Base-by-base conservation (phyloP, 1,139 yeast genomes). In the Scheffersomyces illinoinensis region DNA sequence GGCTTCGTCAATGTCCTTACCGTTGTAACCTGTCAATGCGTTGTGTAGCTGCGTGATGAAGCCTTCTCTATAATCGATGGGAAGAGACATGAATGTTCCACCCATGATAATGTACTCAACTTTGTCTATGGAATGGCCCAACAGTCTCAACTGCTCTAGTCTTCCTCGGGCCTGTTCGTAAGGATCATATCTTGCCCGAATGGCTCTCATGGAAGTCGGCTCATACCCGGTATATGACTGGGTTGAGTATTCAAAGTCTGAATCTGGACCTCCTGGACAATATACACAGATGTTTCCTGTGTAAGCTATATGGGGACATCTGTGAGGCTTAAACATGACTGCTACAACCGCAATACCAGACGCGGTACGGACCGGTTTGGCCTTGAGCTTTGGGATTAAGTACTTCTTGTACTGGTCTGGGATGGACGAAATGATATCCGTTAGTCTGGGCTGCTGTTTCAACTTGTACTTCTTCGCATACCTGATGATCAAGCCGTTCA, bases 251-350 rank as follows among this genome's bases (percentile, higher is more conserved):
- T 95, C 99, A 71, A 95, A 95, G 76, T 95, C 99, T 1, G 97
- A 90, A 73, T 95, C 99, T 1, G 99, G 99, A 1, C 99, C 99
- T 60, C 99, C 99, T 4, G 99, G 99, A 77, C 99, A 95, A 73
- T 95, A 95, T 18, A 95, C 99, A 81, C 99, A 95, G 62, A 95
- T 95, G 70, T 95, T 95, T 61, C 99, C 99, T 0, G 99, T 95
- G 73, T 95, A 96, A 46, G 99, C 98, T 69, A 95, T 96, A 74
- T 95, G 99, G 46, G 99, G 99, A 77, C 99, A 95, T 78, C 99
- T 85, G 75, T 95, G 99, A 3, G 99, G 99, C 74, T 95, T 96
- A 78, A 98, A 95, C 98, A 96, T 95, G 48, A 96, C 98, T 0
- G 99, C 99, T 55, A 95, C 99, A 23, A 95, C 99, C 6, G 99